Evolutionary conservation across 495 filamentous ascomycete species (phyloP).

Genomic region (Poronia punctata): DNA sequence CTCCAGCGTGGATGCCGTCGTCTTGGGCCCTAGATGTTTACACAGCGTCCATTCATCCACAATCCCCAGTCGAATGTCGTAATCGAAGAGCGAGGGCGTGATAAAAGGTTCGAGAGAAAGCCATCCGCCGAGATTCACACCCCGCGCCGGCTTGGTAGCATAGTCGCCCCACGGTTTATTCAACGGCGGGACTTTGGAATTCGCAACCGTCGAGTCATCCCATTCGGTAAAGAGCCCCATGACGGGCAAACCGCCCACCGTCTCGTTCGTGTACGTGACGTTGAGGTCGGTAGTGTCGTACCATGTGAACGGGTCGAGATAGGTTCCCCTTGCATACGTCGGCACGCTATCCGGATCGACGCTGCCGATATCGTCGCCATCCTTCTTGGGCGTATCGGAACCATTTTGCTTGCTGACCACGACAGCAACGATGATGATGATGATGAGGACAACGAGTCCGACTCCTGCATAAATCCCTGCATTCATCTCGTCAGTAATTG

Average conservation of each 20-base stretch:
- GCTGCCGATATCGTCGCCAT: constrained; percentile 52
- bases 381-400: constrained; percentile 27
- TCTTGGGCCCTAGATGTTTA: constrained; percentile 54
- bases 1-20: constrained; percentile 61
- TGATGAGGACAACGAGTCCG: constrained; percentile 54
- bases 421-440: constrained; percentile 69
- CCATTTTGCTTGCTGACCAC: constrained; percentile 61
- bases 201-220: constrained; percentile 75
- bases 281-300: constrained; percentile 90
- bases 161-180: constrained; percentile 70
- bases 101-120: constrained; percentile 92
- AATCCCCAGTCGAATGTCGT: constrained; percentile 53
- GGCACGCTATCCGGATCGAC: constrained; percentile 61
- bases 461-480: constrained; percentile 48
- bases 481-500: constrained; percentile 16
- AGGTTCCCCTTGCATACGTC: constrained; percentile 58
- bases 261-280: constrained; percentile 81
- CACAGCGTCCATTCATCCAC: constrained; percentile 86
- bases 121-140: constrained; percentile 94
- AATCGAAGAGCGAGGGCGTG: constrained; percentile 83
- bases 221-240: constrained; percentile 87
- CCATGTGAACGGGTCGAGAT: constrained; percentile 90
- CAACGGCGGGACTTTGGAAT: constrained; percentile 71
- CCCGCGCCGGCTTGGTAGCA: constrained; percentile 68
- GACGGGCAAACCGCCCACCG: constrained; percentile 74